Evolutionary conservation across 192 early-diverging fungal genomes (phyloP), one percentile per base, ranked within the genome.

Genomic region (Coemansia sp.): DNA sequence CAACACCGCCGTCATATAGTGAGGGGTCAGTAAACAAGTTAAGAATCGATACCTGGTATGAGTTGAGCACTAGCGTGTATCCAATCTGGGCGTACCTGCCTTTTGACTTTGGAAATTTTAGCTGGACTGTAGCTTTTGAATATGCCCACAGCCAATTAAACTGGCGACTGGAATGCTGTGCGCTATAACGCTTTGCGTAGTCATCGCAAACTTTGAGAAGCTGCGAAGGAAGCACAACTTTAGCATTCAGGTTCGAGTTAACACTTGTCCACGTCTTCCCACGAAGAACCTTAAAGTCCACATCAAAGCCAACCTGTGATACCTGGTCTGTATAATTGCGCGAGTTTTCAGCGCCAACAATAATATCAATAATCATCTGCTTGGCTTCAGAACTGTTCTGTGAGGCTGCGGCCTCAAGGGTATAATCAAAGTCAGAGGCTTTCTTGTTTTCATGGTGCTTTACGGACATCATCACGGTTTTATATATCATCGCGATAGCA

Each of bases 41-140:
- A 23, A 98, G 84, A 9, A 98, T 87, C 19, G 90, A 91, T 88
- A 96, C 92, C 74, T 98, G 94, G 70, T 88, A 96, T 0, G 89
- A 87, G n/a, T 91, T 92, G 4, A 90, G 85, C 69, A 87, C 38
- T 23, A 81, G 53, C 10, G 60, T 63, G 52, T 72, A 78, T 10
- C 56, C 65, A 17, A 59, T 86, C 82, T 90, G 91, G 32, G 88
- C 59, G 19, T 43, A 60, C 11, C 17, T 41, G 39, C 59, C 41
- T 25, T 60, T 60, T 38, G 39, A 35, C 39, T 60, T 12, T 6
- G 59, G 59, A 45, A 60, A 60, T 21, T 60, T 19, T 1, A 60
- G 24, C 12, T 60, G 59, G 0, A 41, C 59, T 6, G 59, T 60
- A 14, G 59, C 59, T 11, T 39, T 60, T 2, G 59, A 35, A 19